phyloP scores from a whole-genome alignment of 2,329 filamentous ascomycete species.

The Neonectria ditissima region DNA sequence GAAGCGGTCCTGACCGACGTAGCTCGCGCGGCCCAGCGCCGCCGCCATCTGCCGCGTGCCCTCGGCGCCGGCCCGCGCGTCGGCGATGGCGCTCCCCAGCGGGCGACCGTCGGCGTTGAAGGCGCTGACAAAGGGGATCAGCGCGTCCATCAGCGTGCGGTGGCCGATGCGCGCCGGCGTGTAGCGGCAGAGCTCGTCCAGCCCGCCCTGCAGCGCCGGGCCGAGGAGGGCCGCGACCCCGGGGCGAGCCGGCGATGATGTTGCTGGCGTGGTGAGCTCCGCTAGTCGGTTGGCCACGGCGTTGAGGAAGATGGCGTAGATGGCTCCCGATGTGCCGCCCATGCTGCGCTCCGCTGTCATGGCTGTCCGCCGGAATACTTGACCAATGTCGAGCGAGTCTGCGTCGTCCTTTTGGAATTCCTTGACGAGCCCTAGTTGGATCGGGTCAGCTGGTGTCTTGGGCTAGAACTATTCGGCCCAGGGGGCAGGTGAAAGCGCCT shows the following conservation, averaged over 20 bases:
- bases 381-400: conserved; percentile 36
- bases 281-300: conserved; percentile 64
- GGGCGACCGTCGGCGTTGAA: conserved; percentile 65
- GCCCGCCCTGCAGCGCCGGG: conserved; percentile 31
- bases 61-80: conserved; percentile 61
- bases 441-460: conserved; percentile 9
- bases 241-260: background rate
- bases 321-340: conserved; percentile 81
- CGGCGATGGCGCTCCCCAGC: conserved; percentile 53
- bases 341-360: conserved; percentile 68
- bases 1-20: conserved; percentile 77
- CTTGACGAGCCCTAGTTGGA: conserved; percentile 35
- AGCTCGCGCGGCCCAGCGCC: conserved; percentile 78
- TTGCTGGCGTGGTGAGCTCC: conserved; percentile 8
- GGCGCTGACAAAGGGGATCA: conserved; percentile 75
- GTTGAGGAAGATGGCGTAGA: conserved; percentile 83
- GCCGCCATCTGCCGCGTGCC: conserved; percentile 80
- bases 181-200: conserved; percentile 57
- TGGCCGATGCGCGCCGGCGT: conserved; percentile 80
- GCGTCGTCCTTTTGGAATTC: conserved; percentile 36
- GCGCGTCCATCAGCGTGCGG: conserved; percentile 77
- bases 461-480: background rate
- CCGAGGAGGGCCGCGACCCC: conserved; percentile 25
- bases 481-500: background rate
- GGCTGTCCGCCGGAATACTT: conserved; percentile 39